Evolutionary conservation across 495 filamentous ascomycete species (phyloP).

Genomic region (Aspergillus sclerotiicarbonarius): DNA sequence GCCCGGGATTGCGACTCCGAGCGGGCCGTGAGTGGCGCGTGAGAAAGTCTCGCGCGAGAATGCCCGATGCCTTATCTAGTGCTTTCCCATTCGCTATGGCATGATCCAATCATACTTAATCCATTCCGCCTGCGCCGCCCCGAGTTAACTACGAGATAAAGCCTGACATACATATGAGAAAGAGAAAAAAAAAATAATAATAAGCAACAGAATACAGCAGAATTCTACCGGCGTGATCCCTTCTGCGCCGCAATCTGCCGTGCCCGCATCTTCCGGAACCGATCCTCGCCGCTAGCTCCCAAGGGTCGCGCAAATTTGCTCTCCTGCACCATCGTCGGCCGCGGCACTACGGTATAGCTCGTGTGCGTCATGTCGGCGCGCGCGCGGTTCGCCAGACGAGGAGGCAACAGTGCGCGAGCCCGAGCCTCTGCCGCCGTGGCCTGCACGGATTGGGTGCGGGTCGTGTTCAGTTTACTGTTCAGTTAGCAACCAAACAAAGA

Average conservation of each 20-base stretch:
- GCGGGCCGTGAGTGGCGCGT: background rate
- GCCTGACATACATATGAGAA: conserved; percentile 5
- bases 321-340: conserved; percentile 51
- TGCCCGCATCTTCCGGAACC: conserved; percentile 77
- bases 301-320: conserved; percentile 59
- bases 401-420: conserved; percentile 67
- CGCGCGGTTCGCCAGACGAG: conserved; percentile 68
- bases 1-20: background rate
- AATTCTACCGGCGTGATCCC: conserved; percentile 35
- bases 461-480: conserved; percentile 43
- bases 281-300: conserved; percentile 72
- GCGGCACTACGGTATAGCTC: conserved; percentile 80
- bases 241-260: conserved; percentile 59
- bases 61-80: background rate
- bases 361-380: conserved; percentile 65
- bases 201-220: conserved; percentile 2
- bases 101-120: background rate
- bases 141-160: conserved; percentile 1
- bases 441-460: conserved; percentile 46
- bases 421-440: conserved; percentile 62
- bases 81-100: background rate
- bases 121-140: background rate
- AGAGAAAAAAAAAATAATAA: conserved; percentile 13
- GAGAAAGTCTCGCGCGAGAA: background rate
- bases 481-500: conserved; percentile 1